A percentile compares a stretch with the other conserved stretches of the same genome.
Conservation (phyloP, 129 eudicot genomes). For the Tagetes patula region DNA sequence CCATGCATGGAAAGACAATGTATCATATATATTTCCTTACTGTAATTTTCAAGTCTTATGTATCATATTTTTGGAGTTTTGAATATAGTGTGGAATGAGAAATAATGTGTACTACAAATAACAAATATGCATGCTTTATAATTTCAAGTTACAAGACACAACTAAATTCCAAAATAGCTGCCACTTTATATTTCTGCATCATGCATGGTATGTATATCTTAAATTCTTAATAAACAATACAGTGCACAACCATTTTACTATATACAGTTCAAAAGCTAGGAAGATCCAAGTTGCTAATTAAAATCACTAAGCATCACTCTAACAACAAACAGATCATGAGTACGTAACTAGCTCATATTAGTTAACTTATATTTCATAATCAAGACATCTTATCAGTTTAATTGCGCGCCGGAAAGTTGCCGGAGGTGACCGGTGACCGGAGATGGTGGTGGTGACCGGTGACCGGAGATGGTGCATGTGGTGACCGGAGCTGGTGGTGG, state of each 20-base stretch:
- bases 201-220: not conserved
- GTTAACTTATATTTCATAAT: not conserved
- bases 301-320: not conserved
- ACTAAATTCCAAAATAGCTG: not conserved
- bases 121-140: not conserved
- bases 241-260: not conserved
- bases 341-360: not conserved
- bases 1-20: too few species aligned
- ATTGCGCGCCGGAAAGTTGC: too few species aligned
- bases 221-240: not conserved
- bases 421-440: too few species aligned
- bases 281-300: not conserved
- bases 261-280: not conserved
- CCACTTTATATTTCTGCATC: not conserved
- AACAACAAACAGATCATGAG: not conserved
- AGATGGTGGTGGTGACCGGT: too few species aligned
- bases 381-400: not conserved
- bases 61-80: too few species aligned
- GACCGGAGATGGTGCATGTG: too few species aligned
- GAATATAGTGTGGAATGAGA: too few species aligned
- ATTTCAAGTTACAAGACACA: not conserved
- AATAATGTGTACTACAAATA: not conserved
- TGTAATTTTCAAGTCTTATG: too few species aligned
- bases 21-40: too few species aligned
- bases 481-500: too few species aligned